phyloP scores from a whole-genome alignment of 495 filamentous ascomycete genomes.

The Astrothelium macrocarpum region DNA sequence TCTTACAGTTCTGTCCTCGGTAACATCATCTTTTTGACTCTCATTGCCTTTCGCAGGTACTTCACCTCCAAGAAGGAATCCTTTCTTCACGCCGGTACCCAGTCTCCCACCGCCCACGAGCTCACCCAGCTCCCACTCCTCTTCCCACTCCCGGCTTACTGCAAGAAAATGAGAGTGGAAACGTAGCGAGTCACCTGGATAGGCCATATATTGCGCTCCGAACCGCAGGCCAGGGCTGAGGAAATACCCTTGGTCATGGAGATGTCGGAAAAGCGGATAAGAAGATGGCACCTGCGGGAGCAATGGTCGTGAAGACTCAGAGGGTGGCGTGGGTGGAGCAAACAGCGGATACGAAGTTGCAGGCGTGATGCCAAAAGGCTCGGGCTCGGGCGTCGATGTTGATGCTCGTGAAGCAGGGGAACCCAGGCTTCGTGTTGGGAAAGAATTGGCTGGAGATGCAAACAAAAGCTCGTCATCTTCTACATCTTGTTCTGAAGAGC shows the following conservation, averaged over 20 bases:
- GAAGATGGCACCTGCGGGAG: constrained; percentile 41
- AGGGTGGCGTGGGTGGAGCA: constrained; percentile 26
- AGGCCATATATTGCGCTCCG: constrained; percentile 86
- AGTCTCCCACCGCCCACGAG: constrained; percentile 76
- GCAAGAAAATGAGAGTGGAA: constrained; percentile 91
- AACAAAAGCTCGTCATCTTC: constrained; percentile 38
- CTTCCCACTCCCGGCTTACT: constrained; percentile 69
- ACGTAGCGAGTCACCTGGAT: constrained; percentile 87
- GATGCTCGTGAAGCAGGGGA: neutral
- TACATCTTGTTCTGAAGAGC: neutral
- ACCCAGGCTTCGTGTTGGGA: constrained; percentile 7
- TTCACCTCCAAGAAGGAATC: constrained; percentile 71
- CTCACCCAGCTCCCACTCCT: constrained; percentile 73
- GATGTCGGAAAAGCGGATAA: constrained; percentile 60
- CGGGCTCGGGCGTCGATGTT: constrained; percentile 6
- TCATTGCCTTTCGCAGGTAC: constrained; percentile 17
- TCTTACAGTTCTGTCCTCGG: constrained; percentile 40
- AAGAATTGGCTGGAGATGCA: constrained; percentile 20
- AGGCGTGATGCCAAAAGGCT: constrained; percentile 45
- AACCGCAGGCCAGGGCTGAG: constrained; percentile 87
- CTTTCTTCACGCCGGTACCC: constrained; percentile 93
- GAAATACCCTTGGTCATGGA: constrained; percentile 75
- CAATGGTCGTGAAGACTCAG: constrained; percentile 16
- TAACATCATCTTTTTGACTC: constrained; percentile 23
- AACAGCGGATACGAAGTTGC: constrained; percentile 50